Conservation (phyloP, 2,329 filamentous ascomycete genomes). For the Hypoxylon sp. region DNA sequence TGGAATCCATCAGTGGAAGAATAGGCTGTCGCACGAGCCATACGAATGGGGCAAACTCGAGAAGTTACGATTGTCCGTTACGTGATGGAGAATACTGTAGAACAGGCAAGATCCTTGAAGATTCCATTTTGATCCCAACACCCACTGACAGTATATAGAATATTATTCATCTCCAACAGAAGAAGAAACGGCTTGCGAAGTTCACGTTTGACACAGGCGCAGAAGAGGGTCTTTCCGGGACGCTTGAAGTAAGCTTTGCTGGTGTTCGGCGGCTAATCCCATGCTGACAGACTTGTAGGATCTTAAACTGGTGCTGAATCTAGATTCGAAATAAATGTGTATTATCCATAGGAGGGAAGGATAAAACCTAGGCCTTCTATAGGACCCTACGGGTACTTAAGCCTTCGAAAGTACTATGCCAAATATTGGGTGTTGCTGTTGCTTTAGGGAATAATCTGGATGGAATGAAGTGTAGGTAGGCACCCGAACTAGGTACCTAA, state of each 20-base stretch:
- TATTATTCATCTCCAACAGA: conserved; percentile 25
- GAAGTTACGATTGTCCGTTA: conserved; percentile 64
- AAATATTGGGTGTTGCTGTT: no score
- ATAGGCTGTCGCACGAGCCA: conserved; percentile 62
- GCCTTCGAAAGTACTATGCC: no score
- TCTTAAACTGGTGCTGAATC: conserved; percentile 5
- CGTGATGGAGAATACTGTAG: conserved; percentile 60
- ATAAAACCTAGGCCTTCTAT: no score
- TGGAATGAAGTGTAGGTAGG: no score
- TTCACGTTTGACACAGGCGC: conserved; percentile 17
- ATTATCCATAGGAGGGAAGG: not conserved
- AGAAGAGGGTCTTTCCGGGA: not conserved
- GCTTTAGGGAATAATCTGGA: no score
- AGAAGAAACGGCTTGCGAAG: conserved; percentile 24
- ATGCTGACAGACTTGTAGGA: conserved; percentile 12
- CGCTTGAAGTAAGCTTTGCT: not conserved
- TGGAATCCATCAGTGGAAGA: conserved; percentile 64
- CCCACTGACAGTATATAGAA: conserved; percentile 16
- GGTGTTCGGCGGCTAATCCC: not conserved
- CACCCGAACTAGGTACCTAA: no score
- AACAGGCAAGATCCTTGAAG: conserved; percentile 57
- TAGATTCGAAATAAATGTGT: not conserved
- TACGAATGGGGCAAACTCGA: conserved; percentile 63
- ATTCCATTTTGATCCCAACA: not conserved
- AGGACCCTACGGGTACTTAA: no score